Conservation (phyloP, 768 basidiomycete genomes). For the Suillus lakei region DNA sequence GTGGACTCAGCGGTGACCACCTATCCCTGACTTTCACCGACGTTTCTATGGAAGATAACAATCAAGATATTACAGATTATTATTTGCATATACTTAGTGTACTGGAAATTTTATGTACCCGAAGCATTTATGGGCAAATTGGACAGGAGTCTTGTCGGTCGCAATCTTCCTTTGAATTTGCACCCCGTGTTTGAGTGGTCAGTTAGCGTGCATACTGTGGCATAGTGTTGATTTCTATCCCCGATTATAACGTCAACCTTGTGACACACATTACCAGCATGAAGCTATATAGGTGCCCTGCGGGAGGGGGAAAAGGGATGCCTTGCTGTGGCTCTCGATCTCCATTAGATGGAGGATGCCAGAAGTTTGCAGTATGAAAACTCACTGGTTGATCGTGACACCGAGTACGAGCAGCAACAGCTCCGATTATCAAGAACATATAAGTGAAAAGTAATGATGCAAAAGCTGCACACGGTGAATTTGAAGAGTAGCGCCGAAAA, state of each 20-base stretch:
- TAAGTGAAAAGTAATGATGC: background rate
- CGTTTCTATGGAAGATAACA: constrained; percentile 16
- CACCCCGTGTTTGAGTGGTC: constrained; percentile 10
- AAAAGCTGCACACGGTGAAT: no score
- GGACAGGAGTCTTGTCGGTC: constrained; percentile 7
- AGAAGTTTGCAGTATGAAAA: background rate
- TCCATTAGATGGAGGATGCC: constrained; percentile 7
- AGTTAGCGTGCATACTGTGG: constrained; percentile 6
- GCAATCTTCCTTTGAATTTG: background rate
- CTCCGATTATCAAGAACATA: background rate
- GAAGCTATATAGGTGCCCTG: constrained; percentile 17
- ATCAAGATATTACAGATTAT: no score
- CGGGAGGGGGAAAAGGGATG: constrained; percentile 1
- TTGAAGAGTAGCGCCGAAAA: background rate
- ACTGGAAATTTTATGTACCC: no score
- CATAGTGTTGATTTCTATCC: constrained; percentile 28
- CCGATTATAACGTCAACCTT: constrained; percentile 17
- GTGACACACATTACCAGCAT: constrained; percentile 23
- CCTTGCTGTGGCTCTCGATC: constrained; percentile 11
- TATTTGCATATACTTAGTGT: no score
- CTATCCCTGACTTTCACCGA: constrained; percentile 19
- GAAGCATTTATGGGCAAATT: background rate
- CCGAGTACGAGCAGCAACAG: background rate
- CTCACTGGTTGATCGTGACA: constrained; percentile 15
- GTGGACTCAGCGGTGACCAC: constrained; percentile 14